Evolutionary conservation across 805 yeast species (phyloP).

Genomic region (Brettanomyces sp.): DNA sequence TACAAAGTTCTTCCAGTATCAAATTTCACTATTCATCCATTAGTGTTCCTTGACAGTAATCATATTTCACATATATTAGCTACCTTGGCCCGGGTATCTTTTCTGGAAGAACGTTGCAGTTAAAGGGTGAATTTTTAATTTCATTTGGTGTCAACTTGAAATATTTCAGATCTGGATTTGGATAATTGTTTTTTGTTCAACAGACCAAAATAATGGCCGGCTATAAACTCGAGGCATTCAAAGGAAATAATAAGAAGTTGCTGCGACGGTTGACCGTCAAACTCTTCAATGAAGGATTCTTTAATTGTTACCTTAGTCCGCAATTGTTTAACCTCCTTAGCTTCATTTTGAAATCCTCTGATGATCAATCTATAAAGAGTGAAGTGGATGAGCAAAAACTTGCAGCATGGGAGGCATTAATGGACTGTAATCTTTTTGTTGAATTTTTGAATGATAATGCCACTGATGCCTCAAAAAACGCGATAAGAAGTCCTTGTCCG

Average conservation of each 20-base stretch:
- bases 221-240: conserved; percentile 6
- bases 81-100: too few relatives aligned
- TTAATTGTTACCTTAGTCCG: conserved; percentile 42
- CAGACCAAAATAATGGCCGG: conserved; percentile 1
- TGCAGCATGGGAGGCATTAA: conserved; percentile 33
- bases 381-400: conserved; percentile 7
- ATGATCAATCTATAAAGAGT: conserved; percentile 6
- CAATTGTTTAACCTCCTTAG: conserved; percentile 46
- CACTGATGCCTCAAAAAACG: conserved; percentile 11
- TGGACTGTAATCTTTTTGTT: conserved; percentile 30
- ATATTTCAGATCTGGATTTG: background rate
- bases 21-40: too few relatives aligned
- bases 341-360: conserved; percentile 29
- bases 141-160: too few relatives aligned
- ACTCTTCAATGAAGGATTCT: conserved; percentile 29
- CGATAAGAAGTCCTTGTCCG: background rate
- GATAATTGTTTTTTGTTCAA: background rate
- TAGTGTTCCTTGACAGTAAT: too few relatives aligned
- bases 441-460: conserved; percentile 1
- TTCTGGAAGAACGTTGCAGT: too few relatives aligned
- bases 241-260: conserved; percentile 5
- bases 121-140: too few relatives aligned
- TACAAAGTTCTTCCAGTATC: too few relatives aligned
- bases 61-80: too few relatives aligned
- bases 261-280: conserved; percentile 26